phyloP scores from a whole-genome alignment of 306 rosid genomes.

The Castanea mollissima region DNA sequence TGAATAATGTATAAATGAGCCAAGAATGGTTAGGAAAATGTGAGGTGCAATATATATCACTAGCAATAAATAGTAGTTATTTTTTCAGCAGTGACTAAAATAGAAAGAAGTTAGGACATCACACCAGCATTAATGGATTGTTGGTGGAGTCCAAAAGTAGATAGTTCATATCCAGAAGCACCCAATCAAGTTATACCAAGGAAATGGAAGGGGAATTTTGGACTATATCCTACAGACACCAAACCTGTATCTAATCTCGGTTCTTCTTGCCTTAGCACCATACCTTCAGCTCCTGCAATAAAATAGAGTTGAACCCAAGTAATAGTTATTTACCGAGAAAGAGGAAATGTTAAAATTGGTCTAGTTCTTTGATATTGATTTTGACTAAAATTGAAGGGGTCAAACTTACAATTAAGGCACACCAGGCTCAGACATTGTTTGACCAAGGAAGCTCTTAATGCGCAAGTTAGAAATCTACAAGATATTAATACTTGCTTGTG shows the following conservation, averaged over 20 bases:
- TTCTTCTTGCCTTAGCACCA: background rate
- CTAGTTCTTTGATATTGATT: background rate
- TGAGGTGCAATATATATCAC: background rate
- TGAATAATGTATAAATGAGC: background rate
- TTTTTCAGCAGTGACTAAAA: background rate
- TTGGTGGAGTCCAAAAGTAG: background rate
- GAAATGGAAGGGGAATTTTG: background rate
- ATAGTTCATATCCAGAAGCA: background rate
- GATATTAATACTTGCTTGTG: background rate
- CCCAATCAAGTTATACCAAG: background rate
- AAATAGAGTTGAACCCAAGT: background rate
- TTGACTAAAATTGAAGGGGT: background rate
- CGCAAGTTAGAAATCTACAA: conserved; percentile 12
- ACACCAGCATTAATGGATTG: background rate
- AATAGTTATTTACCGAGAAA: background rate
- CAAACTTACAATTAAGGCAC: conserved; percentile 5
- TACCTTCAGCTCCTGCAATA: conserved; percentile 3
- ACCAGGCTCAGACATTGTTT: conserved; percentile 5
- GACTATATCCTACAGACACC: background rate
- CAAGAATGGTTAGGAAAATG: background rate
- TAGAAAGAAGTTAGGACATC: background rate
- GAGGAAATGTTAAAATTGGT: background rate
- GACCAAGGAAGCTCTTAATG: conserved; percentile 14
- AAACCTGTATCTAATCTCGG: background rate
- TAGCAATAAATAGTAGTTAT: background rate